These are phyloP conservation scores for Ascoidea tarda DNA, from an alignment of 805 yeast species.

Conservation along the genomic window DNA sequence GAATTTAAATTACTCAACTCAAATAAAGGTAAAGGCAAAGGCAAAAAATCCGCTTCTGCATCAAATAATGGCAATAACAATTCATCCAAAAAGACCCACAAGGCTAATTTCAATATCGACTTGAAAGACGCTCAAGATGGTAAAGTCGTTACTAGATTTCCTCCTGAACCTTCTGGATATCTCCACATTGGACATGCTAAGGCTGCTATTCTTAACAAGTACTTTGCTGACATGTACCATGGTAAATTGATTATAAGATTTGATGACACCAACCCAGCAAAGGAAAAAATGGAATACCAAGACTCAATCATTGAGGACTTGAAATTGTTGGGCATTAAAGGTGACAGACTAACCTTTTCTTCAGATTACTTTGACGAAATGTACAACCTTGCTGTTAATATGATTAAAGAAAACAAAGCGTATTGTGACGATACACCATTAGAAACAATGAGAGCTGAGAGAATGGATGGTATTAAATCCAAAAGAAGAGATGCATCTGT, in stretches of 20 bases:
- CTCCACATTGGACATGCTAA: slow-evolving; percentile 98
- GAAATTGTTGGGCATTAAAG: slow-evolving; percentile 80
- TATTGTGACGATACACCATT: slow-evolving; percentile 94
- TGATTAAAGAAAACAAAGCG: slow-evolving; percentile 93
- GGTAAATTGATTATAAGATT: slow-evolving; percentile 95
- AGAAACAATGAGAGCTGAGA: slow-evolving; percentile 95
- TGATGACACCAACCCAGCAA: slow-evolving; percentile 96
- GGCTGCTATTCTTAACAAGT: slow-evolving; percentile 93
- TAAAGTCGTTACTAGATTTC: slow-evolving; percentile 95
- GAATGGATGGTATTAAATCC: slow-evolving; percentile 94
- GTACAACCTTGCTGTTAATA: slow-evolving; percentile 73
- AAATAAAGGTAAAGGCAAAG: no score
- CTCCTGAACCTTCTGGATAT: slow-evolving; percentile 99
- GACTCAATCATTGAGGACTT: slow-evolving; percentile 91
- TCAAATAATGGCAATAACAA: no score
- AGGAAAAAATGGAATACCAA: slow-evolving; percentile 91
- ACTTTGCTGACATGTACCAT: slow-evolving; percentile 89
- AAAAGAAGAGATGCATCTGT: slow-evolving; percentile 84
- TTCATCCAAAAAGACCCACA: slow-evolving; percentile 67
- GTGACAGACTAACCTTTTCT: slow-evolving; percentile 77
- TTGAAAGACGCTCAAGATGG: slow-evolving; percentile 87
- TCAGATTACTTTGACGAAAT: slow-evolving; percentile 87
- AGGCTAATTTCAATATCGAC: slow-evolving; percentile 91
- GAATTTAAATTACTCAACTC: background rate
- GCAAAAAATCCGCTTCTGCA: background rate